A percentile compares a stretch with the other conserved stretches of the same genome.
Evolutionary conservation across 495 filamentous ascomycete species (phyloP).

Genomic region (Penicilliopsis zonata): DNA sequence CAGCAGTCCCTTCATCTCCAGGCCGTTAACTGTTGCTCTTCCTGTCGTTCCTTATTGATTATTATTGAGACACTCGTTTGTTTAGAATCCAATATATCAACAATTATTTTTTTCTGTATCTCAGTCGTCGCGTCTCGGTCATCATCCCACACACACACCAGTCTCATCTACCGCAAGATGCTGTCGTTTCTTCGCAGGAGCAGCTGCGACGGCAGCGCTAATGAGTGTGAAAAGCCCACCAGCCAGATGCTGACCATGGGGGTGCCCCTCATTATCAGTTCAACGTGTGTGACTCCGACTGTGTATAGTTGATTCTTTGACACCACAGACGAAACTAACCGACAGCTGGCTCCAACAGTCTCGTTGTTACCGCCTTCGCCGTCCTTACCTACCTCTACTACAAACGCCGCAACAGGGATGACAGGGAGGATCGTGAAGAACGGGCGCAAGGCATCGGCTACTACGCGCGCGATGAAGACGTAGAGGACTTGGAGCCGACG

Average conservation of each 20-base stretch:
- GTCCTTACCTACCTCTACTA: constrained; percentile 4
- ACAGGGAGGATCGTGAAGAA: constrained; percentile 6
- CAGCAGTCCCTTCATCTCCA: no score
- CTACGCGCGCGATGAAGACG: constrained; percentile 2
- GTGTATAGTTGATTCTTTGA: no score
- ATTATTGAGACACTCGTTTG: no score
- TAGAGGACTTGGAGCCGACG: background rate
- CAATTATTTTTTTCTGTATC: no score
- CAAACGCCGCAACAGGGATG: constrained; percentile 4
- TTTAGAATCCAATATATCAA: no score
- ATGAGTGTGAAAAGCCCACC: constrained; percentile 6
- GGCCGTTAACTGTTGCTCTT: no score
- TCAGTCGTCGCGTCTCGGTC: no score
- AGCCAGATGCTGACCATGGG: constrained; percentile 3
- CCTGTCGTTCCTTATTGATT: no score
- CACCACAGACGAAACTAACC: background rate
- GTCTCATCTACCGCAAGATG: no score
- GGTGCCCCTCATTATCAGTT: constrained; percentile 3
- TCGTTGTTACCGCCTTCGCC: constrained; percentile 3
- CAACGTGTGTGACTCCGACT: constrained; percentile 3
- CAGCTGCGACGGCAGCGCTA: constrained; percentile 2
- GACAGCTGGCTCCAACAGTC: background rate
- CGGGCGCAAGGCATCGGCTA: constrained; percentile 1
- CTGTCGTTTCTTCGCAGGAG: background rate
- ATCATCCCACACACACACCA: no score